Evolutionary conservation across 176 grass and related monocot species (phyloP).

Genomic region (Pharus latifolius): DNA sequence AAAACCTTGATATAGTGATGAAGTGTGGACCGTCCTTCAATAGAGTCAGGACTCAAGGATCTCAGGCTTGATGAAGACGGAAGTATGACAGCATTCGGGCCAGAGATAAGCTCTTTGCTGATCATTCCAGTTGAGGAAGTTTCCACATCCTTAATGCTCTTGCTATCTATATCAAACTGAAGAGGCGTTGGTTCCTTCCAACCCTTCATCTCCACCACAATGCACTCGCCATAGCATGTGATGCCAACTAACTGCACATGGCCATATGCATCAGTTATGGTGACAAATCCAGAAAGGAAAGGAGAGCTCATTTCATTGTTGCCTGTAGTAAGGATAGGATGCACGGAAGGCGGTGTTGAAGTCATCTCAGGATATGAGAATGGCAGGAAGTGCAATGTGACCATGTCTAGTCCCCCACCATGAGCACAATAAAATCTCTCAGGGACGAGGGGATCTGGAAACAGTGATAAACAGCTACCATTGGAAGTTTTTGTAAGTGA

Average conservation of each 20-base stretch:
- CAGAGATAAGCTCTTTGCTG: constrained; percentile 68
- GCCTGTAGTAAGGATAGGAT: constrained; percentile 61
- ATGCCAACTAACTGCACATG: constrained; percentile 71
- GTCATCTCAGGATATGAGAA: constrained; percentile 62
- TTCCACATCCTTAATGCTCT: constrained; percentile 36
- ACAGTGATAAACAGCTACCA: constrained; percentile 40
- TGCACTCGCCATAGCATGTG: constrained; percentile 56
- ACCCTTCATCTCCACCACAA: constrained; percentile 86
- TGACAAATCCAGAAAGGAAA: constrained; percentile 65
- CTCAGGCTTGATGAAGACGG: constrained; percentile 56
- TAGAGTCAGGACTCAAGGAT: constrained; percentile 60
- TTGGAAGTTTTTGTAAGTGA: constrained; percentile 43
- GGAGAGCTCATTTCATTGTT: constrained; percentile 35
- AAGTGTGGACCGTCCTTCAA: constrained; percentile 83
- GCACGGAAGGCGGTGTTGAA: constrained; percentile 64
- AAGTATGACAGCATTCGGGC: constrained; percentile 60
- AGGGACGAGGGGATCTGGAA: constrained; percentile 68
- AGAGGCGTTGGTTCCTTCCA: constrained; percentile 62
- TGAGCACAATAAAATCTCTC: constrained; percentile 94
- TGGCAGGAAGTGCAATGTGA: constrained; percentile 70
- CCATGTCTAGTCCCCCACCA: constrained; percentile 80
- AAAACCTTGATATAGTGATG: constrained; percentile 97
- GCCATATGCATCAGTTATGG: constrained; percentile 69
- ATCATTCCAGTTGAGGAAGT: constrained; percentile 44
- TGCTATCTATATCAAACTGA: constrained; percentile 41